Conservation (phyloP, 2,329 filamentous ascomycete species). For the Lasiodiplodia gonubiensis region DNA sequence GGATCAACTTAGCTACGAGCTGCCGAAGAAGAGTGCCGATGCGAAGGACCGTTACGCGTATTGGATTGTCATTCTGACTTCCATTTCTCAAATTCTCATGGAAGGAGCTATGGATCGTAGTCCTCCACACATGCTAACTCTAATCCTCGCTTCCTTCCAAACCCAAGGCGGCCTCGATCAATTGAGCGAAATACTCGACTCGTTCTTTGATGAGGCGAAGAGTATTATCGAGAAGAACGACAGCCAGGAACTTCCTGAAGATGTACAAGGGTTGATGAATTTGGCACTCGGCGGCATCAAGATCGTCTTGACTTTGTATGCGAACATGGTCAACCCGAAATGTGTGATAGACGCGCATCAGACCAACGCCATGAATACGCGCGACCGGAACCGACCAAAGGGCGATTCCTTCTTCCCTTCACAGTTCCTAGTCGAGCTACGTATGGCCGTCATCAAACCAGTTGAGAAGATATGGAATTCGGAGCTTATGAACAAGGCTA, state of each 20-base stretch:
- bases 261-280: constrained; percentile 43
- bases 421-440: constrained; percentile 86
- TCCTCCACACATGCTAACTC: constrained; percentile 57
- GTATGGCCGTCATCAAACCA: constrained; percentile 77
- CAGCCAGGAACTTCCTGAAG: constrained; percentile 53
- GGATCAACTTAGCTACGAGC: constrained; percentile 64
- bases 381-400: constrained; percentile 61
- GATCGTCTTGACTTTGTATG: constrained; percentile 83
- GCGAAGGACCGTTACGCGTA: constrained; percentile 73
- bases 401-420: constrained; percentile 68
- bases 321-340: constrained; percentile 76
- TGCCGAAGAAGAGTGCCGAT: constrained; percentile 55
- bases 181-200: constrained; percentile 73
- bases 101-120: constrained; percentile 61
- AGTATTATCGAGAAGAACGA: constrained; percentile 51
- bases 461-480: constrained; percentile 85
- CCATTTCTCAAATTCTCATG: constrained; percentile 77
- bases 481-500: constrained; percentile 78
- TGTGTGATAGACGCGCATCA: constrained; percentile 78
- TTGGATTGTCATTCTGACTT: constrained; percentile 80
- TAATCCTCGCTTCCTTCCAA: constrained; percentile 87
- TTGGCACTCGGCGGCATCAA: constrained; percentile 70
- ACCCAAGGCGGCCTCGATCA: constrained; percentile 76
- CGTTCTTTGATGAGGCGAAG: constrained; percentile 67
- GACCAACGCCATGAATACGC: constrained; percentile 60